These are phyloP conservation scores for Helicocarpus griseus DNA, from an alignment of 2,329 filamentous ascomycete genomes.

Conservation along the genomic window DNA sequence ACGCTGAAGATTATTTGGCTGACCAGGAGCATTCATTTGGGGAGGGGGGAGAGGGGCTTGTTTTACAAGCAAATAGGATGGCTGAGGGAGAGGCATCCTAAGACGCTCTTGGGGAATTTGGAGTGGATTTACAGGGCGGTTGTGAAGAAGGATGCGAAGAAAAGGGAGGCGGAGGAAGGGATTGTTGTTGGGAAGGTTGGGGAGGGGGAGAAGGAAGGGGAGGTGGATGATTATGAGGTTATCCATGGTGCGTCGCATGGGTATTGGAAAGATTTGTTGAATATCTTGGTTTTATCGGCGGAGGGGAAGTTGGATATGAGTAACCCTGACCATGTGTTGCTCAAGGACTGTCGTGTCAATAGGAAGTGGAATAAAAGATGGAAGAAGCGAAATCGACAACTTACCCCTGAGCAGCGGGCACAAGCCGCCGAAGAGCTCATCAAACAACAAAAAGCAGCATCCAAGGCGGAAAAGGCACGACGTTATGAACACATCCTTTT, in stretches of 20 bases:
- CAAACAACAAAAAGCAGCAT: background rate
- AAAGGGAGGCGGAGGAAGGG: constrained; percentile 27
- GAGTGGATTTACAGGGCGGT: constrained; percentile 47
- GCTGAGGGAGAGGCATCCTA: constrained; percentile 46
- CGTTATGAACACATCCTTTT: constrained; percentile 36
- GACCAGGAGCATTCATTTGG: constrained; percentile 50
- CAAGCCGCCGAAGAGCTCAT: background rate
- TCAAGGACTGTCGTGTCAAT: constrained; percentile 15
- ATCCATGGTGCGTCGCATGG: constrained; percentile 45
- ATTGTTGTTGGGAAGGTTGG: constrained; percentile 23
- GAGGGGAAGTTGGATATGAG: constrained; percentile 38
- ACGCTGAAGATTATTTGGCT: constrained; percentile 54
- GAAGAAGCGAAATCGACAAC: constrained; percentile 8
- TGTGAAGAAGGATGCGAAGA: constrained; percentile 44
- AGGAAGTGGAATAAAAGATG: too few species aligned
- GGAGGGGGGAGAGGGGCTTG: constrained; percentile 40
- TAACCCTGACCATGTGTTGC: constrained; percentile 34
- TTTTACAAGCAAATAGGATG: constrained; percentile 49
- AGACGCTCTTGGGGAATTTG: constrained; percentile 45
- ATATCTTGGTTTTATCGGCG: constrained; percentile 45
- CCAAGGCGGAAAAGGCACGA: constrained; percentile 23
- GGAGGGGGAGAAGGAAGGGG: constrained; percentile 18
- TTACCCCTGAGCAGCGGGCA: background rate
- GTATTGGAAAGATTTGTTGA: constrained; percentile 55
- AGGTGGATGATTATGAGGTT: constrained; percentile 36